Evolutionary conservation across 345 rosid genomes (phyloP).

Genomic region (Melastoma malabathricum): DNA sequence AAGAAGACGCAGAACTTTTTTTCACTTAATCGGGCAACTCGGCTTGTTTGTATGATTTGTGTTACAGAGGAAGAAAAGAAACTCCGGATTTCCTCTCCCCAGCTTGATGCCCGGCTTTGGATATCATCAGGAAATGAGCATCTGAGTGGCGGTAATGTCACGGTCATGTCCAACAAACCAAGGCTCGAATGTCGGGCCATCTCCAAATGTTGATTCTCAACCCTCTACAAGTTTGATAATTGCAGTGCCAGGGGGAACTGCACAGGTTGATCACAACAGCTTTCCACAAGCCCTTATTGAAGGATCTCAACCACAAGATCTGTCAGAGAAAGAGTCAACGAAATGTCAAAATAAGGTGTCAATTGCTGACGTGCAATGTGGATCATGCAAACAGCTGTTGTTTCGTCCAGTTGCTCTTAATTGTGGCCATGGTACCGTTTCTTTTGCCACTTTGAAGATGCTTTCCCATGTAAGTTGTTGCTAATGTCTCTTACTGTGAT

Average conservation of each 20-base stretch:
- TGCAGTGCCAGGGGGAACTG: conserved; percentile 2
- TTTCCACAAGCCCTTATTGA: background rate
- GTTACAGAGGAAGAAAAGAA: conserved; percentile 48
- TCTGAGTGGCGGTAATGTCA: no score
- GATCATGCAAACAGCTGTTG: conserved; percentile 54
- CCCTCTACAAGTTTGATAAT: conserved; percentile 10
- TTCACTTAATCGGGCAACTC: no score
- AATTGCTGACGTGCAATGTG: conserved; percentile 42
- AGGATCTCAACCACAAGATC: no score
- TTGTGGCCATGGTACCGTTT: conserved; percentile 72
- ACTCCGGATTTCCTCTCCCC: conserved; percentile 31
- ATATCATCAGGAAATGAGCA: background rate
- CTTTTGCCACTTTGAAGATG: background rate
- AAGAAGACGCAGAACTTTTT: no score
- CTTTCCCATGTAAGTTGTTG: background rate
- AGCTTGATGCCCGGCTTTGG: conserved; percentile 20
- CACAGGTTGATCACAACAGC: background rate
- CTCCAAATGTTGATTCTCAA: conserved; percentile 11
- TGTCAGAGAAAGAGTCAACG: background rate
- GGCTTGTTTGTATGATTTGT: background rate
- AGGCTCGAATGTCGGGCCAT: conserved; percentile 6
- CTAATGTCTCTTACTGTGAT: background rate
- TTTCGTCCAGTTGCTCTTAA: conserved; percentile 55
- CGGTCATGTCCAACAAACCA: background rate
- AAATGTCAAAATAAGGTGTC: conserved; percentile 21